Evolutionary conservation across 106 monocot species (phyloP), one percentile per base, ranked within the genome.

Genomic region (Acorus gramineus): DNA sequence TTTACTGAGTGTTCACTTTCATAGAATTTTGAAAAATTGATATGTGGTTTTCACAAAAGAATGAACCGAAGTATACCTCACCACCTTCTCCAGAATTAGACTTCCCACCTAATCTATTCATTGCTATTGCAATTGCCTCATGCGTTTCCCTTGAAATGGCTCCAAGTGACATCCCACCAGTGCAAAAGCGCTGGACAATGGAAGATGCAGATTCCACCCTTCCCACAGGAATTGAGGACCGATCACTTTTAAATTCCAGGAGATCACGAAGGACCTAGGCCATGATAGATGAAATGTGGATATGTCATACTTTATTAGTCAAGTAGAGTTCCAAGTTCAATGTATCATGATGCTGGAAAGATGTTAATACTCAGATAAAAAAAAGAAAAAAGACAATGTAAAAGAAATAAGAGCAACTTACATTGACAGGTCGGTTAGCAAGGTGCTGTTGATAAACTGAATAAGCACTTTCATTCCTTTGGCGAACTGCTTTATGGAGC

Each of bases 11-110:
- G 28, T 28, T 28, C 28, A 28, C 28, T 28, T 28, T 28, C 28
- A 28, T 28, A 28, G 28, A 28, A 28, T 28, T 28, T 28, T 28
- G 28, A 28, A 28, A 28, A 28, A 28, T 28, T 28, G 28, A 28
- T 28, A 28, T 28, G 28, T 28, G 28, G 28, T 28, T 28, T 28
- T 28, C 28, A 28, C 28, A 28, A 28, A 28, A 28, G 28, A 28
- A 28, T 28, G 28, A 28, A 28, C 28, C 28, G 1, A 28, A 28
- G 28, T 28, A 28, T 71, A 96, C 96, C 96, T 96, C 96, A 49
- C 96, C 96, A 70, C 96, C 96, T 79, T 96, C 96, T 52, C 96
- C 96, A 54, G 96, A 96, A 71, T 96, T 96, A 11, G 96, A 96
- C 65, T 96, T 96, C 72, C 96, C 96, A 62, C 85, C 77, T 79